Evolutionary conservation across 257 asterid genomes (phyloP), one percentile per base, ranked within the genome.

Genomic region (Solanum infundibuliforme): DNA sequence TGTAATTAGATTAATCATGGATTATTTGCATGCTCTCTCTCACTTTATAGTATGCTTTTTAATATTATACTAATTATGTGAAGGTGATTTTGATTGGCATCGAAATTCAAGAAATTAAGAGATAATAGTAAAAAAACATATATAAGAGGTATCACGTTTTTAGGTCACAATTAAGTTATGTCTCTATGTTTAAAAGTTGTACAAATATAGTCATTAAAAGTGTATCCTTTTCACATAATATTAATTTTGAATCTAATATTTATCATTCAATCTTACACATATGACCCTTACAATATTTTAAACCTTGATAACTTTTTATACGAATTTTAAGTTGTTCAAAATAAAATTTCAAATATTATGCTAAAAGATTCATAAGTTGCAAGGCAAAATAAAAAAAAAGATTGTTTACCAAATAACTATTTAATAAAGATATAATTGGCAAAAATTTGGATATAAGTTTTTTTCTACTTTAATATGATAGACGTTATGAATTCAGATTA

Each of bases 131-230:
- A 9, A 10, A 10, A 62, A 62, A 0, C 12, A 1, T 60, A 23
- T 0, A 23, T n/a, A 4, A 9, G 1, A 62, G 3, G 1, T 62
- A 62, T 0, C 14, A 2, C 2, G 1, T 8, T 23, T 60, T 62
- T 9, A 4, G 25, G 10, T 48, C 3, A 2, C 21, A 48, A 48
- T 48, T 48, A 55, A 55, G 9, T 55, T 55, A 6, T 20, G 2
- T 55, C 11, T 55, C 0, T 3, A 55, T 18, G 11, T 55, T 55
- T 18, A 55, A 48, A 18, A 55, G n/a, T 55, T 18, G 4, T 55
- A 55, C 2, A 55, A 55, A 18, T 55, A 55, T 55, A 55, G n/a
- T 0, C n/a, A 20, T 52, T 52, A 6, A 16, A 52, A 52, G 23
- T 0, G n/a, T 18, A 55, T 0, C 65, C 25, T 18, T 55, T 55